Evolutionary conservation across 768 basidiomycete genomes (phyloP).

Genomic region (Trametes cinnabarina): DNA sequence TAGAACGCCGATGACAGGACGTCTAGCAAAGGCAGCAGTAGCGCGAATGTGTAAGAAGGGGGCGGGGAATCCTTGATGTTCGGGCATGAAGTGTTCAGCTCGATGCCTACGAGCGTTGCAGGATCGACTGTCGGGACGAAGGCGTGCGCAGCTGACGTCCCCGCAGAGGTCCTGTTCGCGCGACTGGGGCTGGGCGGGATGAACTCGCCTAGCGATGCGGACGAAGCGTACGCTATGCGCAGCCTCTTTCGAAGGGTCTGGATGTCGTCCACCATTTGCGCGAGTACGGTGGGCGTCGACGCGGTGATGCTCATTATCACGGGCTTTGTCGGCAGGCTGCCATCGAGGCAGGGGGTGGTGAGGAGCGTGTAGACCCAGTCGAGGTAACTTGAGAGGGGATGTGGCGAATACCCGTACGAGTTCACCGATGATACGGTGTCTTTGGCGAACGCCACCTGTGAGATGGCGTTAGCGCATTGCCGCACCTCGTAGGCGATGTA

Average conservation of each 20-base stretch:
- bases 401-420: slow-evolving; percentile 85
- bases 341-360: slow-evolving; percentile 32
- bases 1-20: slow-evolving; percentile 50
- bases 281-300: slow-evolving; percentile 50
- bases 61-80: slow-evolving; percentile 67
- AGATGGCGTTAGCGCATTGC: background rate
- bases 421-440: slow-evolving; percentile 64
- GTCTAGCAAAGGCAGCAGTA: slow-evolving; percentile 52
- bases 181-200: slow-evolving; percentile 5
- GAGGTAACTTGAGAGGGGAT: slow-evolving; percentile 65
- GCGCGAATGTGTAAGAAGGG: slow-evolving; percentile 57
- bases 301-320: slow-evolving; percentile 81
- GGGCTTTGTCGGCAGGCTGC: slow-evolving; percentile 44
- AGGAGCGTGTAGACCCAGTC: slow-evolving; percentile 57
- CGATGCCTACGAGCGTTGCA: slow-evolving; percentile 56
- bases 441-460: slow-evolving; percentile 60
- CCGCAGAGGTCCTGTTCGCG: background rate
- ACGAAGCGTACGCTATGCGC: slow-evolving; percentile 20
- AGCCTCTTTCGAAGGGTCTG: slow-evolving; percentile 50
- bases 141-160: slow-evolving; percentile 19
- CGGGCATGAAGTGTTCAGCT: slow-evolving; percentile 84
- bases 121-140: slow-evolving; percentile 22
- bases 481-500: background rate
- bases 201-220: slow-evolving; percentile 12
- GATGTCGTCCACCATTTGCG: slow-evolving; percentile 56